Evolutionary conservation across 768 basidiomycete species (phyloP), one percentile per base, ranked within the genome.

Genomic region (Krasilnikovozyma curviuscula): DNA sequence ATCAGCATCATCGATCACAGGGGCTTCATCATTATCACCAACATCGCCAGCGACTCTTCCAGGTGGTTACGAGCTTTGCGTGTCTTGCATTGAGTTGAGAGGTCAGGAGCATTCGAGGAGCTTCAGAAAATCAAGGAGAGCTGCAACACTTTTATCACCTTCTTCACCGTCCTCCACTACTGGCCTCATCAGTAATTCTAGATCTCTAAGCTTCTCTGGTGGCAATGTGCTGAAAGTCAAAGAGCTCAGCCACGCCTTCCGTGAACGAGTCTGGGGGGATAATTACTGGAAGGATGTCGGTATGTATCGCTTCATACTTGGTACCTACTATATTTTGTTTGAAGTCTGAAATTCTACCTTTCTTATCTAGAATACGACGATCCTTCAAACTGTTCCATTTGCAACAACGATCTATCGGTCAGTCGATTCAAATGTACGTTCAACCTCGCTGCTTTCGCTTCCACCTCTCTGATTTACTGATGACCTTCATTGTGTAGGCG

Each of bases 231-330:
- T 73, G 41, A 67, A 67, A 56, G 83, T 82, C 61, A 82, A 82
- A 13, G 73, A 80, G 52, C 63, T 79, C 40, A 72, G 88, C 10
- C 88, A 95, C 61, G 79, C 82, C 1, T 95, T 81, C 60, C 64
- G 74, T 37, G 88, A 91, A 65, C 82, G 82, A 62, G 71, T 81
- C 2, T 93, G 88, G 89, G 77, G 77, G 1, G 72, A 72, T 28
- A 66, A 67, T 34, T 81, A 83, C 1, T 93, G 89, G 89, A 77
- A 77, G 49, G 82, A 86, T 59, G 77, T 93, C 44, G 83, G 86
- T 86, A 59, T 53, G 80, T 71, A 7, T 24, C 2, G 30, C 32
- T 37, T 29, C 33, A 18, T 30, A 37, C 28, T 38, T 29, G 24
- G 19, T 28, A 5, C 1, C 16, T 28, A 13, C 31, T 18, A n/a